These are phyloP conservation scores for Gossypium anomalum DNA, from an alignment of 345 rosid species.

Conservation along the genomic window DNA sequence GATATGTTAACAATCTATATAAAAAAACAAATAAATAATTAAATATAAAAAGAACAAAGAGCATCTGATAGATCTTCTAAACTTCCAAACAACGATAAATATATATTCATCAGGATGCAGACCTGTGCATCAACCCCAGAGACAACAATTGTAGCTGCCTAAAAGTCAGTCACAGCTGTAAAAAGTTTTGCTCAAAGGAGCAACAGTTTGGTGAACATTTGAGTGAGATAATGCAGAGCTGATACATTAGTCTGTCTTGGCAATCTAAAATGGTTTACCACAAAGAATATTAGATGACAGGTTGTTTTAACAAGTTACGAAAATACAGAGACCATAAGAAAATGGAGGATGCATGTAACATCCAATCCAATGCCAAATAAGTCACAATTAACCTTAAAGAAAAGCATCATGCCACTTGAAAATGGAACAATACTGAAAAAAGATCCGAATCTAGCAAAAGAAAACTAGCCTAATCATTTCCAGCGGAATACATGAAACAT, in stretches of 20 bases:
- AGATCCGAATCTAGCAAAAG: not conserved
- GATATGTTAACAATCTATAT: not conserved
- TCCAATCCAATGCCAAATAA: conserved; percentile 3
- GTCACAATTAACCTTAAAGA: not conserved
- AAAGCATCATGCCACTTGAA: not conserved
- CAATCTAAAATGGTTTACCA: not conserved
- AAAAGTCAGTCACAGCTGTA: not conserved
- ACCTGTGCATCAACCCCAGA: not conserved
- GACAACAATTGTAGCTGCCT: not conserved
- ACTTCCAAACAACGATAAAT: not conserved
- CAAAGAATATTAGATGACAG: not conserved
- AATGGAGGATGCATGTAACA: not conserved
- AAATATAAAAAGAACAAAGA: not conserved
- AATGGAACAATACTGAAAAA: not conserved
- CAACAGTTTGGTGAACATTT: conserved; percentile 4
- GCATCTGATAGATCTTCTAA: conserved; percentile 3
- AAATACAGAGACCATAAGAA: not conserved
- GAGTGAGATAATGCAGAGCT: not conserved
- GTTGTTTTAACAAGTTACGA: not conserved
- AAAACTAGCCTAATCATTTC: not conserved
- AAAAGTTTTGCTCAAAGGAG: not conserved
- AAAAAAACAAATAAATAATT: not conserved
- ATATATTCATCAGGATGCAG: conserved; percentile 1
- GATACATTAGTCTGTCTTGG: not conserved
- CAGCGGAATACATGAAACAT: not conserved